Conservation (phyloP, 1,284 basidiomycete species). For the Prillingera fragicola region DNA sequence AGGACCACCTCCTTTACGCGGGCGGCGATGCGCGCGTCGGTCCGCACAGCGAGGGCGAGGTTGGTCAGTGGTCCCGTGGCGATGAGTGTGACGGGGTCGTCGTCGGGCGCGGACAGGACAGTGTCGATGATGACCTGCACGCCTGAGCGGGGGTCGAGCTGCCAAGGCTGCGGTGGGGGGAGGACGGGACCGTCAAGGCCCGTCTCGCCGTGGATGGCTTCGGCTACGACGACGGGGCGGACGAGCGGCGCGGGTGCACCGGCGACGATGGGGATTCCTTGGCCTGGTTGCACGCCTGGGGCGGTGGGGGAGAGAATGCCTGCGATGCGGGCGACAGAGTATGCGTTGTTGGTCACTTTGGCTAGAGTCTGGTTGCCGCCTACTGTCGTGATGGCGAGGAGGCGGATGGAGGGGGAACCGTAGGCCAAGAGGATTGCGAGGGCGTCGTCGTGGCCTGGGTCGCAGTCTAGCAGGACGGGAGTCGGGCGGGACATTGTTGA, state of each 20-base stretch:
- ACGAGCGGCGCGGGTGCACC: constrained; percentile 3
- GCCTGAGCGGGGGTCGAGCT: constrained; percentile 9
- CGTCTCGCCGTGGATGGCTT: constrained; percentile 10
- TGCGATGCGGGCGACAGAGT: constrained; percentile 12
- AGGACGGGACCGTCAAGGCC: constrained; percentile 14
- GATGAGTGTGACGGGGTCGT: constrained; percentile 14
- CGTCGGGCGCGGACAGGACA: constrained; percentile 7
- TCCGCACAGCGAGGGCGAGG: constrained; percentile 14
- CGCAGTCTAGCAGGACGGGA: constrained; percentile 23
- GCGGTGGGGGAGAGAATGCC: constrained; percentile 10
- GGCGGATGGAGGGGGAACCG: constrained; percentile 18
- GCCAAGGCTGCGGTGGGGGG: neutral
- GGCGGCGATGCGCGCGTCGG: constrained; percentile 5
- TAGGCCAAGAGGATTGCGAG: constrained; percentile 19
- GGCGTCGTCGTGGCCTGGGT: constrained; percentile 24
- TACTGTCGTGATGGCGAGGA: constrained; percentile 20
- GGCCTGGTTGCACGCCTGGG: constrained; percentile 2
- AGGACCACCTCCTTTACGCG: constrained; percentile 15
- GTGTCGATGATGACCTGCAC: constrained; percentile 14
- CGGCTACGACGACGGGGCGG: constrained; percentile 4
- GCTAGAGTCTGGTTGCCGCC: constrained; percentile 19
- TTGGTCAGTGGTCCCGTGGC: constrained; percentile 23
- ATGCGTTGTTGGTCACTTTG: constrained; percentile 17
- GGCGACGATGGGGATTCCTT: constrained; percentile 7
- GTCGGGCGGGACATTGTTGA: too few species aligned